Evolutionary conservation across 2,329 filamentous ascomycete species (phyloP), one percentile per base, ranked within the genome.

Genomic region (Penicillium sp.): DNA sequence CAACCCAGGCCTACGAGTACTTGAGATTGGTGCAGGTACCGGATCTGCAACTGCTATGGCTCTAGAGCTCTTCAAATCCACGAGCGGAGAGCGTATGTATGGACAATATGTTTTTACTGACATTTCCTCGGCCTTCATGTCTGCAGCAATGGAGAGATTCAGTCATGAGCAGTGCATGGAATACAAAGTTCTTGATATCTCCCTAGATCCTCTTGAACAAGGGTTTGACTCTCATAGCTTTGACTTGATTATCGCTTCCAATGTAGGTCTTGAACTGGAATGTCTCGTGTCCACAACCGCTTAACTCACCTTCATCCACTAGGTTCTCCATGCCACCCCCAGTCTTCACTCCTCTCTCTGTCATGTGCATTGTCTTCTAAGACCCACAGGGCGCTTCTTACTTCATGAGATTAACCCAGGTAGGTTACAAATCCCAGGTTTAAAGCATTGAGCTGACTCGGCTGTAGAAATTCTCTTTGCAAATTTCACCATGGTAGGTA

Each of bases 361-460:
- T 2, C 60, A 69, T 54, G 58, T 72, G 0, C 60, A 61, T 14
- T 46, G 36, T 2, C 59, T 74, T 8, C 57, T 73, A 0, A 58
- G 59, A 30, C 75, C 79, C 0, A 78, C 76, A 0, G 81, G 80
- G 0, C 74, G 76, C 38, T 65, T 83, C 0, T 37, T 82, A 1
- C 40, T 81, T 0, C 56, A 77, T 4, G 80, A 83, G 54, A 60
- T 75, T 4, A 69, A 65, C 12, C 50, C 46, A 7, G 47, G 26
- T 36, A 53, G 1, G 38, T 16, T 17, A 10, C 9, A 17, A 3
- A 2, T 4, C 9, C n/a, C 10, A 14, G 11, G 8, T 1, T 19
- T 33, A 4, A 1, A 14, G 1, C 3, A 33, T n/a, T 17, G 5
- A 37, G 6, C 42, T 42, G 11, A 41, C 25, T 16, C 4, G 25